Evolutionary conservation across 495 filamentous ascomycete genomes (phyloP).

Genomic region (Talaromyces ruber): DNA sequence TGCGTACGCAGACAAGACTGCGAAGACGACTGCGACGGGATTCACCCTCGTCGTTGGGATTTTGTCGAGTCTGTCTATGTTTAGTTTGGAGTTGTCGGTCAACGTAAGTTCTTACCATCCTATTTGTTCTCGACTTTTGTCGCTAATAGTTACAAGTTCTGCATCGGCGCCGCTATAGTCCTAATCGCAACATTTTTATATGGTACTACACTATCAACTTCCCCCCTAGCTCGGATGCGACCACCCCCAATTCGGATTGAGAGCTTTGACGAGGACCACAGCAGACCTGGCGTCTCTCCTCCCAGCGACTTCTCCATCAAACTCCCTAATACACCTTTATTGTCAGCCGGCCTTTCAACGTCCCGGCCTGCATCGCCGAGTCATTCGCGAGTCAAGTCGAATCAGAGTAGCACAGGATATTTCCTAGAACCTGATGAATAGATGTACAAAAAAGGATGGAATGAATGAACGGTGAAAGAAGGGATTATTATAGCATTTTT

Average conservation of each 20-base stretch:
- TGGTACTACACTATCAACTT: conserved; percentile 25
- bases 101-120: conserved; percentile 44
- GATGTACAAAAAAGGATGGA: neutral
- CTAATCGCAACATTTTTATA: conserved; percentile 79
- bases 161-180: conserved; percentile 70
- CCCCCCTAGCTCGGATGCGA: conserved; percentile 38
- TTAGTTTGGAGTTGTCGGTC: conserved; percentile 63
- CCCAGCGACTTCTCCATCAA: conserved; percentile 45
- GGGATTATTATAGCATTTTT: neutral
- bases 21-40: conserved; percentile 86
- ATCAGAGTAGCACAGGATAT: conserved; percentile 14
- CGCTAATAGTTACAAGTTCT: conserved; percentile 49
- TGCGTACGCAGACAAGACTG: conserved; percentile 79
- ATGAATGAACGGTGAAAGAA: neutral
- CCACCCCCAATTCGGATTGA: conserved; percentile 70
- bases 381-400: conserved; percentile 36
- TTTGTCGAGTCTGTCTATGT: conserved; percentile 75
- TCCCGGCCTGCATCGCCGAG: conserved; percentile 63
- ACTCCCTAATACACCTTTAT: conserved; percentile 39
- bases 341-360: conserved; percentile 46
- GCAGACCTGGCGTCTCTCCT: conserved; percentile 11
- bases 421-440: conserved; percentile 4
- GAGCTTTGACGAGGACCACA: conserved; percentile 44
- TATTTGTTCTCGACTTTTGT: neutral
- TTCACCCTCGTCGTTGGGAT: conserved; percentile 82